Conservation (phyloP, 108 stramenopile species). For the Parietichytrium sp. region DNA sequence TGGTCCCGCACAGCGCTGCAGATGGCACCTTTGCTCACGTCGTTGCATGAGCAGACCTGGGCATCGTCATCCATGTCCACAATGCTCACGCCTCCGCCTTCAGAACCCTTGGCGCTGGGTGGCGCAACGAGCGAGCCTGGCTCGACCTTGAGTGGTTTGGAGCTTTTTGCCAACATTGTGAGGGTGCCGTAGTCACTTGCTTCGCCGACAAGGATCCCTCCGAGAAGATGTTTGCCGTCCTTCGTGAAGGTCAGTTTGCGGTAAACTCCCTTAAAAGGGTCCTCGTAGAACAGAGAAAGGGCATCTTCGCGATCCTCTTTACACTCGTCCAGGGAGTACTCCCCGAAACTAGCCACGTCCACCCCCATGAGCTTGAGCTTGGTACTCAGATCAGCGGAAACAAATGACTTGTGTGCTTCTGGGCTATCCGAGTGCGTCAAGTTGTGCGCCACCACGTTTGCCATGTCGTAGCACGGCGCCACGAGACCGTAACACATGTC, state of each 20-base stretch:
- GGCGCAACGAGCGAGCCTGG: conserved; percentile 71
- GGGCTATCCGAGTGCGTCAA: conserved; percentile 45
- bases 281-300: conserved; percentile 80
- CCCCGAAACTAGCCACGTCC: conserved; percentile 89
- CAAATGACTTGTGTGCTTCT: conserved; percentile 56
- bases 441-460: conserved; percentile 76
- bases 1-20: conserved; percentile 67
- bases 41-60: conserved; percentile 88
- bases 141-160: conserved; percentile 64
- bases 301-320: conserved; percentile 61
- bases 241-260: conserved; percentile 90
- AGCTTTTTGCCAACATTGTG: conserved; percentile 65
- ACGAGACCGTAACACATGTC: conserved; percentile 90
- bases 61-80: conserved; percentile 69
- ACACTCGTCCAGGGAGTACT: conserved; percentile 56
- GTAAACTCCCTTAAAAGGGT: conserved; percentile 78
- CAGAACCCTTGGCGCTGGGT: conserved; percentile 63
- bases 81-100: conserved; percentile 43
- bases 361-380: conserved; percentile 91
- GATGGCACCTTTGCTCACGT: conserved; percentile 76
- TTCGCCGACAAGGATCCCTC: conserved; percentile 88
- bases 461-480: conserved; percentile 84
- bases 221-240: conserved; percentile 76
- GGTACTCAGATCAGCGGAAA: conserved; percentile 84
- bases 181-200: conserved; percentile 79